These are phyloP conservation scores for Pestalotiopsis sp. DNA, from an alignment of 2,329 filamentous ascomycete species.

Conservation along the genomic window DNA sequence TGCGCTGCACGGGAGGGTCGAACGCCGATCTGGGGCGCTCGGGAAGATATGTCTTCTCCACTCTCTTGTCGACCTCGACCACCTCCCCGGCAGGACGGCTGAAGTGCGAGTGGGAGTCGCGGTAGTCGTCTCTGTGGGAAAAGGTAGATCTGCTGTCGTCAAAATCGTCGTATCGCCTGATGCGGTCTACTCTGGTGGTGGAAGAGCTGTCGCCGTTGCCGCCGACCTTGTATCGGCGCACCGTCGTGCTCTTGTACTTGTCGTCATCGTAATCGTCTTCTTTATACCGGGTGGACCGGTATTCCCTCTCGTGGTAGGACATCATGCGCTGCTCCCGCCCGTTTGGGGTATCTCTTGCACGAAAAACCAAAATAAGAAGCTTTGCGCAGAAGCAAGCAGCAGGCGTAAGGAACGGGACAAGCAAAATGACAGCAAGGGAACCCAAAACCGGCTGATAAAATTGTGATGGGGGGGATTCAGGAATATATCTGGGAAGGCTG, in stretches of 20 bases:
- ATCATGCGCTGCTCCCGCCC: slow-evolving; percentile 7
- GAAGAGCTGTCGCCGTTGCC: slow-evolving; percentile 19
- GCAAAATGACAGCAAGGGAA: slow-evolving; percentile 2
- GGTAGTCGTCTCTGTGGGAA: slow-evolving; percentile 25
- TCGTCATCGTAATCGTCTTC: slow-evolving; percentile 27
- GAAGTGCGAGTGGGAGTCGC: slow-evolving; percentile 24
- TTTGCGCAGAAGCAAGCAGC: not conserved
- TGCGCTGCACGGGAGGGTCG: slow-evolving; percentile 38
- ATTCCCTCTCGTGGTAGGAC: slow-evolving; percentile 18
- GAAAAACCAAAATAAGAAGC: not conserved
- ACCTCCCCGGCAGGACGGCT: slow-evolving; percentile 43
- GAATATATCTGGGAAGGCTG: slow-evolving; percentile 14
- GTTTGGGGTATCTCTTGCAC: not conserved
- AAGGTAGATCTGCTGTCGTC: slow-evolving; percentile 51
- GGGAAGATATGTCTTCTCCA: slow-evolving; percentile 42
- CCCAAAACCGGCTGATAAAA: not conserved
- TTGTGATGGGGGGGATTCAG: not conserved
- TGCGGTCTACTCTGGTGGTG: slow-evolving; percentile 29
- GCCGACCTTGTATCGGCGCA: slow-evolving; percentile 34
- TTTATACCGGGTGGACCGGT: slow-evolving; percentile 16
- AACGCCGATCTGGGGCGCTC: slow-evolving; percentile 56
- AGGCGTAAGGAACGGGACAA: not conserved
- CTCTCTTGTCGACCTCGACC: slow-evolving; percentile 45
- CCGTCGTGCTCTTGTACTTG: slow-evolving; percentile 30
- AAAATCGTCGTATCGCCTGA: slow-evolving; percentile 40